phyloP scores from a whole-genome alignment of 2,329 filamentous ascomycete genomes.

The Botryotinia globosa region DNA sequence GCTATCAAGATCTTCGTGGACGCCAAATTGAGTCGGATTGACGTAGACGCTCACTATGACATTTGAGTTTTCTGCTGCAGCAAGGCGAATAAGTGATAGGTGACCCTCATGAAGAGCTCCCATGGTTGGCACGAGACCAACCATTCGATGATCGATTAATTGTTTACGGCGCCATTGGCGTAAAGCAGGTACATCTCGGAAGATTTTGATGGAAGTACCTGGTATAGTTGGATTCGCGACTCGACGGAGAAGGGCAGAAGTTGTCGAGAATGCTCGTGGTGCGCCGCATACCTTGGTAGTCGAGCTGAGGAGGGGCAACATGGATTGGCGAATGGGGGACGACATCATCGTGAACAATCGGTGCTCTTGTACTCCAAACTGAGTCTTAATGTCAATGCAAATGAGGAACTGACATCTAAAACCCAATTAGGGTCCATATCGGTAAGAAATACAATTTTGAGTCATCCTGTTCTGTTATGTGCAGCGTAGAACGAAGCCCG shows the following conservation, averaged over 20 bases:
- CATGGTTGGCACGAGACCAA: constrained; percentile 95
- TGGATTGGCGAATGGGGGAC: background rate
- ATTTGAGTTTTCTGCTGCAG: constrained; percentile 78
- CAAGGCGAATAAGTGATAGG: constrained; percentile 77
- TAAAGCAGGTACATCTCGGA: constrained; percentile 71
- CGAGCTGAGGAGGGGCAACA: constrained; percentile 11
- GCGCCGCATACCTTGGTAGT: constrained; percentile 11
- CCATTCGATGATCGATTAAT: constrained; percentile 62
- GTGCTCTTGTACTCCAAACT: background rate
- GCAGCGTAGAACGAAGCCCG: constrained; percentile 36
- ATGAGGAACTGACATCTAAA: background rate
- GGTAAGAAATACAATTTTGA: constrained; percentile 21
- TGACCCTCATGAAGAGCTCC: constrained; percentile 94
- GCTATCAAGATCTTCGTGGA: constrained; percentile 79
- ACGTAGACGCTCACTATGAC: constrained; percentile 93
- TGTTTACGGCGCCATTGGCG: constrained; percentile 68
- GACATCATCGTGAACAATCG: constrained; percentile 4
- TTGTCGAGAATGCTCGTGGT: constrained; percentile 25
- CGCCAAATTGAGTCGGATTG: constrained; percentile 94
- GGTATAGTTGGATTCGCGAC: constrained; percentile 43
- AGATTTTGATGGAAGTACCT: constrained; percentile 62
- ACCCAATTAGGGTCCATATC: constrained; percentile 34
- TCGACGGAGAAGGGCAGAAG: constrained; percentile 23
- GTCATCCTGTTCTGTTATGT: constrained; percentile 36
- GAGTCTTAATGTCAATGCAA: background rate